Base-by-base conservation (phyloP, 257 asterid species). In the Nicotiana otophora region DNA sequence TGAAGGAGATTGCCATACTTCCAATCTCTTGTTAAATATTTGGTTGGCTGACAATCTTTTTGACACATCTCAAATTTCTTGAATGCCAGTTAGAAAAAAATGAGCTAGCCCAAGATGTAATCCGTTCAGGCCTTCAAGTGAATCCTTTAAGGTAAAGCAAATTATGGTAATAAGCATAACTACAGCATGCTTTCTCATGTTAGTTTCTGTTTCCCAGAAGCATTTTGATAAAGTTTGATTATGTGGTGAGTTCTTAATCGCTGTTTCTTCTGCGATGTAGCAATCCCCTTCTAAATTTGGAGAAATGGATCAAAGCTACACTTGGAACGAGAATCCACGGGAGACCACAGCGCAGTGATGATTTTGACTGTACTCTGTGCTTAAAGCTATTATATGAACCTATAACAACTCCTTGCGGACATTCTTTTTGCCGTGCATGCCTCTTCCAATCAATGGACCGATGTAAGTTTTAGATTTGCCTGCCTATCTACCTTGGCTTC, bases 401-500 rank as follows among this genome's bases (percentile, higher is more conserved):
- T 66, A 57, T 93, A 64, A 94, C 99, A 79, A 96, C 98, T 87
- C 95, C 99, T 60, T 96, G 99, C 82, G 99, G 99, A 76, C 99
- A 96, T 90, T 93, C 99, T 60, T 96, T 93, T 86, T 96, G 99
- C 84, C 96, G 95, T 60, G 90, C 98, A 68, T 96, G 99, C 93
- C 89, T 94, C 81, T 96, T 96, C 89, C 99, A 94, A 88, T 80
- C 96, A 78, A 93, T 96, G 98, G 99, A 96, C 84, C 91, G 97
- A 90, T 92, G 99, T 96, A 66, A 81, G 81, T 87, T 63, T 84
- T 80, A 66, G 31, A 68, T 6, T 66, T 58, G 58, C 70, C 64
- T 36, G 4, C 30, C 79, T 17, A 72, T 75, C 77, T 86, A 84
- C 10, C 67, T 79, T 60, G 36, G 15, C 31, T 53, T 84, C 66